Evolutionary conservation across 2,329 filamentous ascomycete species (phyloP).

Genomic region (Talaromyces sp.): DNA sequence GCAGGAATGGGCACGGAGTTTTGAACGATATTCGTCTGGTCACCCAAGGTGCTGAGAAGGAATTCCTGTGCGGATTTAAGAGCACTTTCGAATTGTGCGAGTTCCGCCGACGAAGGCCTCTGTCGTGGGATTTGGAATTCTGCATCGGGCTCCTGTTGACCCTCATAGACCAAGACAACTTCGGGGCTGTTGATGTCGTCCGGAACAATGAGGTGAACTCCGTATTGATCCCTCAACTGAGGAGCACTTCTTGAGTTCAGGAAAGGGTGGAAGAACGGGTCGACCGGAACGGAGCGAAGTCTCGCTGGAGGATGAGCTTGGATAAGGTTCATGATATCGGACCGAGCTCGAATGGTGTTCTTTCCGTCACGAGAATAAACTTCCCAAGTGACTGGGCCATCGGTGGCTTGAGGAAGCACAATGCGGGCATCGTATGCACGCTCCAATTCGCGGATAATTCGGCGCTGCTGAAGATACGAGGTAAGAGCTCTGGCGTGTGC

Average conservation of each 20-base stretch:
- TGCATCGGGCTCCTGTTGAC: slow-evolving; percentile 33
- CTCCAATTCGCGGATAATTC: slow-evolving; percentile 78
- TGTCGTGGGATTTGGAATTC: slow-evolving; percentile 53
- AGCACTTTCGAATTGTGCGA: slow-evolving; percentile 51
- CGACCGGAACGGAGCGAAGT: slow-evolving; percentile 39
- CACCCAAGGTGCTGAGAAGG: slow-evolving; percentile 49
- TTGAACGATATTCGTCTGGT: slow-evolving; percentile 51
- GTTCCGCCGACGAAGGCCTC: slow-evolving; percentile 50
- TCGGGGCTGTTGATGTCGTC: slow-evolving; percentile 39
- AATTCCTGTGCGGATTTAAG: slow-evolving; percentile 55
- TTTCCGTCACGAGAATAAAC: slow-evolving; percentile 83
- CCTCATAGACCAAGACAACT: slow-evolving; percentile 49
- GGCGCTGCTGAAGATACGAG: slow-evolving; percentile 76
- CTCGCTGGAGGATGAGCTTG: slow-evolving; percentile 44
- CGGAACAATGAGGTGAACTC: slow-evolving; percentile 45
- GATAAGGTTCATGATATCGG: slow-evolving; percentile 45
- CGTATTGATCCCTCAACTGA: slow-evolving; percentile 37
- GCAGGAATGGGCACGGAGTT: slow-evolving; percentile 50
- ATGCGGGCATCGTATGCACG: slow-evolving; percentile 78
- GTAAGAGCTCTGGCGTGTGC: slow-evolving; percentile 80
- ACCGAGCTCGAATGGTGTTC: slow-evolving; percentile 53
- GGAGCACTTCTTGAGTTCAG: slow-evolving; percentile 35
- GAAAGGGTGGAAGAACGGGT: slow-evolving; percentile 46
- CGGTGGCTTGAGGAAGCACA: slow-evolving; percentile 63
- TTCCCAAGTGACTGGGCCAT: slow-evolving; percentile 74